Conservation (phyloP, 768 basidiomycete genomes). For the Kwoniella pini region DNA sequence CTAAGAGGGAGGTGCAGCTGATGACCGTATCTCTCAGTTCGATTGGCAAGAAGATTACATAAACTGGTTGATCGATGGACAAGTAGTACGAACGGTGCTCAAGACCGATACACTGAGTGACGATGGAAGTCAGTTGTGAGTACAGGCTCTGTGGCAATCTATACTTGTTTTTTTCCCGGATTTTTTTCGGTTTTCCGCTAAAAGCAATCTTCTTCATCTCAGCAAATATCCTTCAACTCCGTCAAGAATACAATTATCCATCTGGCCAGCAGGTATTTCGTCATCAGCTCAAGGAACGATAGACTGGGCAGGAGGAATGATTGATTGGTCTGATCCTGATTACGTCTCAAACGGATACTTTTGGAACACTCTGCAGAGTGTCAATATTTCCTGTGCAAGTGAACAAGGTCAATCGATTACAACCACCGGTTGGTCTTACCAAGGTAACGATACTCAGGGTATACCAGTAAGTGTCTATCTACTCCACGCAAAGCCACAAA, state of each 20-base stretch:
- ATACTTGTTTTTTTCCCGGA: too few relatives aligned
- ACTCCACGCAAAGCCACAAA: neutral
- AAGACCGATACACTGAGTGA: conserved; percentile 61
- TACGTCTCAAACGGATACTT: conserved; percentile 65
- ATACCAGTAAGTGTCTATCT: conserved; percentile 28
- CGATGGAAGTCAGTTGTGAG: conserved; percentile 20
- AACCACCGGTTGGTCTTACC: conserved; percentile 40
- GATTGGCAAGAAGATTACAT: conserved; percentile 75
- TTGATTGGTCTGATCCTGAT: conserved; percentile 78
- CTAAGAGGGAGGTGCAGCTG: neutral
- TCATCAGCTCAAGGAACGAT: conserved; percentile 68
- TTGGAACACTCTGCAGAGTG: conserved; percentile 41
- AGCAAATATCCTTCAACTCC: conserved; percentile 73
- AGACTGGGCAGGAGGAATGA: conserved; percentile 77
- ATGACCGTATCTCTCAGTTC: conserved; percentile 58
- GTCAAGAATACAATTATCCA: conserved; percentile 71
- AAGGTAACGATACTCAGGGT: conserved; percentile 22
- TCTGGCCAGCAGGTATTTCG: conserved; percentile 81
- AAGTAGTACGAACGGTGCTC: conserved; percentile 68
- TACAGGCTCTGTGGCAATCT: too few relatives aligned
- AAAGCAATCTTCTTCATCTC: neutral
- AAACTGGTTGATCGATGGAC: conserved; percentile 70
- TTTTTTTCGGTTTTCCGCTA: neutral
- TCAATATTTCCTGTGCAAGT: conserved; percentile 44
- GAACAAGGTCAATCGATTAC: conserved; percentile 6